Evolutionary conservation across 2,329 filamentous ascomycete genomes (phyloP).

Genomic region (Pseudogymnoascus verrucosus): DNA sequence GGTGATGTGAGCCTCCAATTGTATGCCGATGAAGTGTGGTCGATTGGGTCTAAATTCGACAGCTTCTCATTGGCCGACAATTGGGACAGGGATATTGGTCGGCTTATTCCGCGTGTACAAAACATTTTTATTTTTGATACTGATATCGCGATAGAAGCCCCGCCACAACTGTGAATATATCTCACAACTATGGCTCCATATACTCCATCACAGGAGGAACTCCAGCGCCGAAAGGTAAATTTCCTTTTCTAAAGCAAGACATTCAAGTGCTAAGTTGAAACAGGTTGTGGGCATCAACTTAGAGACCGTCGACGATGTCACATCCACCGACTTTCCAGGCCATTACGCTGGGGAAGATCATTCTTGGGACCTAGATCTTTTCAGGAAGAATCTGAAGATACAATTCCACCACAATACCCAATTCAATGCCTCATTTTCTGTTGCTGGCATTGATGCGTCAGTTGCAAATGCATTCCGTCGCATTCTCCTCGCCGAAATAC

Average conservation of each 20-base stretch:
- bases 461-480: conserved; percentile 96
- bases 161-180: conserved; percentile 3
- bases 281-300: conserved; percentile 80
- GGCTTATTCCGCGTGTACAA: conserved; percentile 5
- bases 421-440: conserved; percentile 76
- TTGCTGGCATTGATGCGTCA: conserved; percentile 84
- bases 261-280: conserved; percentile 12
- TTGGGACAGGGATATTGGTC: background rate
- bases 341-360: conserved; percentile 86
- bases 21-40: conserved; percentile 9
- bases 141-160: conserved; percentile 9
- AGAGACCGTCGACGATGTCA: conserved; percentile 84
- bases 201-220: conserved; percentile 46
- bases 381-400: conserved; percentile 62
- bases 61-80: conserved; percentile 7
- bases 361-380: conserved; percentile 67
- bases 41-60: conserved; percentile 8
- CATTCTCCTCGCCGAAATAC: conserved; percentile 90
- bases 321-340: conserved; percentile 84
- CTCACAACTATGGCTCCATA: conserved; percentile 35
- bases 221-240: conserved; percentile 52
- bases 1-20: conserved; percentile 8
- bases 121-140: conserved; percentile 10
- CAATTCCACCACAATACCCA: conserved; percentile 77
- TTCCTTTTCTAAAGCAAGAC: background rate